Conservation (phyloP, 73 alveolate species). For the Tetrahymena elliotti region DNA sequence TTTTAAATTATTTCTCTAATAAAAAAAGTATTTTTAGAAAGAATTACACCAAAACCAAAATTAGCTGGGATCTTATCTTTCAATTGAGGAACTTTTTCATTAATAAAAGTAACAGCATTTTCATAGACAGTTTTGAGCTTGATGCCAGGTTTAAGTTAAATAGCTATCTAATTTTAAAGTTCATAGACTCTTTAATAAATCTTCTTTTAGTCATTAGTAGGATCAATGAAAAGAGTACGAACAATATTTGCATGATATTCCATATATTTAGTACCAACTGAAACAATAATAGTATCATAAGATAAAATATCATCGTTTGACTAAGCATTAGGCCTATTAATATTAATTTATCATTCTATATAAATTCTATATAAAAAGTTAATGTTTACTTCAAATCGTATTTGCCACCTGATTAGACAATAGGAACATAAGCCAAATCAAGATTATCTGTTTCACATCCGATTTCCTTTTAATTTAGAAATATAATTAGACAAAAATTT, state of each 20-base stretch:
- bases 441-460: conserved; percentile 6
- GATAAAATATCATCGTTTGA: conserved; percentile 62
- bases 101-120: conserved; percentile 11
- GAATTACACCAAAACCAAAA: conserved; percentile 18
- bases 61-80: conserved; percentile 4
- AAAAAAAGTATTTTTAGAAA: not conserved
- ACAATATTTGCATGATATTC: conserved; percentile 82
- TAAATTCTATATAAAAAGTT: too few relatives aligned
- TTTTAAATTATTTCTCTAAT: not conserved
- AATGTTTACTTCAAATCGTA: not conserved
- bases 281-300: conserved; percentile 67
- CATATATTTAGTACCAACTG: conserved; percentile 72
- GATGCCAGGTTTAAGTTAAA: conserved; percentile 40
- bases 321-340: conserved; percentile 20
- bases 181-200: conserved; percentile 68
- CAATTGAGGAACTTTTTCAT: conserved; percentile 27
- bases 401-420: conserved; percentile 31
- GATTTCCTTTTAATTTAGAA: conserved; percentile 4
- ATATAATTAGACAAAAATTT: not conserved
- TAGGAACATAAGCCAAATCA: conserved; percentile 38
- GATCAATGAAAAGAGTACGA: conserved; percentile 84
- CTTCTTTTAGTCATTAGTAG: conserved; percentile 66
- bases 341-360: not conserved
- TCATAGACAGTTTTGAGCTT: conserved; percentile 28
- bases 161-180: conserved; percentile 47